Evolutionary conservation across 1,284 basidiomycete species (phyloP).

Genomic region (Apiotrichum siamense): DNA sequence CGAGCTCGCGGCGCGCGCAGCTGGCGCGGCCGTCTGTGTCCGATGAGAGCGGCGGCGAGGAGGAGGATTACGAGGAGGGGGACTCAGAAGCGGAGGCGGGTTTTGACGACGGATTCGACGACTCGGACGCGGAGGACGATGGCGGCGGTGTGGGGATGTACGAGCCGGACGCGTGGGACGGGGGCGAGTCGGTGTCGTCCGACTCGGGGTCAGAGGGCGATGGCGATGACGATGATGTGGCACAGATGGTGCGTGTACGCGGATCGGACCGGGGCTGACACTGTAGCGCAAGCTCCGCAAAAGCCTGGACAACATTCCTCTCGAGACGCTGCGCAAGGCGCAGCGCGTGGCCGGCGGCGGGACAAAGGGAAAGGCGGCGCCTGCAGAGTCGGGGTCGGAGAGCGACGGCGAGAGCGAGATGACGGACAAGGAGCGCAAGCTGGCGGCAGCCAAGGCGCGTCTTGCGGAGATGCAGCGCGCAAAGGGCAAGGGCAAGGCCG

Average conservation of each 20-base stretch:
- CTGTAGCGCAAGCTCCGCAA: conserved; percentile 11
- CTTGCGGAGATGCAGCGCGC: conserved; percentile 36
- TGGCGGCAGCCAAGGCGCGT: conserved; percentile 33
- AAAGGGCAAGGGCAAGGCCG: conserved; percentile 32
- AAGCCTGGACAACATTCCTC: conserved; percentile 23
- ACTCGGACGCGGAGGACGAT: conserved; percentile 31
- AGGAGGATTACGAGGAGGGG: conserved; percentile 31
- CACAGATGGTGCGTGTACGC: conserved; percentile 20
- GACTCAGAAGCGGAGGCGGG: conserved; percentile 53
- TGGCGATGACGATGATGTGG: conserved; percentile 11
- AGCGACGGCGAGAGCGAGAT: not conserved
- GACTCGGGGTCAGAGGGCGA: conserved; percentile 11
- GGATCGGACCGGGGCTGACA: not conserved
- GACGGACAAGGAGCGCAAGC: conserved; percentile 12
- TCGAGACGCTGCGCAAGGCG: conserved; percentile 49
- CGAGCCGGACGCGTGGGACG: conserved; percentile 43
- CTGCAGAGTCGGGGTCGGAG: conserved; percentile 10
- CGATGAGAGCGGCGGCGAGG: conserved; percentile 52
- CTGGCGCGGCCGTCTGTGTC: conserved; percentile 11
- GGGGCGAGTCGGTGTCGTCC: conserved; percentile 37
- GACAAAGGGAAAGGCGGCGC: conserved; percentile 12
- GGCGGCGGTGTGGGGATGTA: conserved; percentile 34
- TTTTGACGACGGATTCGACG: conserved; percentile 35
- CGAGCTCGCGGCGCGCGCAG: not conserved
- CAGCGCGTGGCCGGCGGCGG: too few relatives aligned